Evolutionary conservation across 345 rosid genomes (phyloP).

Genomic region (Hypericum androsaemum): DNA sequence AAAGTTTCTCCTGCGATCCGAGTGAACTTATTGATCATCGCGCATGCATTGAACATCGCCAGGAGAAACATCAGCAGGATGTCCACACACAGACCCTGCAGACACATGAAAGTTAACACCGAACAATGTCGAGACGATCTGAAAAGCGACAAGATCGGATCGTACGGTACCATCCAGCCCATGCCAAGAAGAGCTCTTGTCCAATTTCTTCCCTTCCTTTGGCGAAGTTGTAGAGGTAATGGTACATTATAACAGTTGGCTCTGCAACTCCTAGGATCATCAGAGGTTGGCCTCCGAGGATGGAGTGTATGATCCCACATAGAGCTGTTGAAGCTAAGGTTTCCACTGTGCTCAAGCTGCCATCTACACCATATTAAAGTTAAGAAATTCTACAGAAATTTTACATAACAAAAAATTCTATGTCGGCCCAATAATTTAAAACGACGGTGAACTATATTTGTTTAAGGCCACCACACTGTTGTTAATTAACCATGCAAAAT

Average conservation of each 20-base stretch:
- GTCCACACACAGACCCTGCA: conserved; percentile 28
- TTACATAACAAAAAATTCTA: too few species aligned
- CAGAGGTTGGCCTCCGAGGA: conserved; percentile 25
- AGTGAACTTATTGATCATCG: conserved; percentile 26
- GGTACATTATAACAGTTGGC: conserved; percentile 28
- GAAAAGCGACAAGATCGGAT: neutral
- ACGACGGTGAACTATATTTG: too few species aligned
- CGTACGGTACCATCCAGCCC: conserved; percentile 19
- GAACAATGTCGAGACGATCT: neutral
- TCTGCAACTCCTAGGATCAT: conserved; percentile 28
- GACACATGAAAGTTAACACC: neutral
- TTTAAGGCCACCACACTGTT: too few species aligned
- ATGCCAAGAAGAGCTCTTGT: conserved; percentile 23
- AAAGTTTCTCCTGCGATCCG: conserved; percentile 21
- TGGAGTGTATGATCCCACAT: conserved; percentile 23
- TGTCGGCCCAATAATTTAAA: too few species aligned
- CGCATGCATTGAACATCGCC: conserved; percentile 20
- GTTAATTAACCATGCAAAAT: too few species aligned
- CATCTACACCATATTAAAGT: too few species aligned
- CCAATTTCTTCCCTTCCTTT: conserved; percentile 21
- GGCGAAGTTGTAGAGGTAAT: conserved; percentile 24
- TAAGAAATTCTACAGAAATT: too few species aligned
- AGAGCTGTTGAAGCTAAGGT: conserved; percentile 24
- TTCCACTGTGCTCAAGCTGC: conserved; percentile 20
- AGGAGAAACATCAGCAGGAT: conserved; percentile 20